Evolutionary conservation across 1,284 basidiomycete genomes (phyloP).

Genomic region (Schizopora paradoxa): DNA sequence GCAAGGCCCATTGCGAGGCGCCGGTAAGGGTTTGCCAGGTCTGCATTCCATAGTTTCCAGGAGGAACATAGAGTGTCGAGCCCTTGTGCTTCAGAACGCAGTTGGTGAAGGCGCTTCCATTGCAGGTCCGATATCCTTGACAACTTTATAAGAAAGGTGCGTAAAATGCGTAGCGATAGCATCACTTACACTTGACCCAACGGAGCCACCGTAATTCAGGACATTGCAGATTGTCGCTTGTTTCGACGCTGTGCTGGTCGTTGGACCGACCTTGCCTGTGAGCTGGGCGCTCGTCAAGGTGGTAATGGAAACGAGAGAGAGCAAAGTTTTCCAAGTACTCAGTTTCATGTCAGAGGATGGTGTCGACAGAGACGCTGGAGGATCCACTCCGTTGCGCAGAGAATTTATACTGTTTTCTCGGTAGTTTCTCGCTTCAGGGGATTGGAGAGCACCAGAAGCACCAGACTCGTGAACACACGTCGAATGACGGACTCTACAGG

Average conservation of each 20-base stretch:
- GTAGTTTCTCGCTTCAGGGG: no score
- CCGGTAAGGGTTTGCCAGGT: conserved; percentile 22
- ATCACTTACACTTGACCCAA: conserved; percentile 25
- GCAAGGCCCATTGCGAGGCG: conserved; percentile 25
- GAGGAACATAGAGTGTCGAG: conserved; percentile 22
- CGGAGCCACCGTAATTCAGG: conserved; percentile 28
- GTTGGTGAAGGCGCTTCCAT: conserved; percentile 30
- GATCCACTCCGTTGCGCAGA: no score
- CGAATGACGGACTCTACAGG: no score
- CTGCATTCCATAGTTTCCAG: conserved; percentile 23
- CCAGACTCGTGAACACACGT: no score
- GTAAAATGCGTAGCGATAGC: not conserved
- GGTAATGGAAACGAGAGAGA: no score
- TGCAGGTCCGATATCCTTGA: conserved; percentile 31
- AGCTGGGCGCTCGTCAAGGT: no score
- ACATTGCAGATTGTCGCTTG: conserved; percentile 29
- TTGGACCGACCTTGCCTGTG: conserved; percentile 29
- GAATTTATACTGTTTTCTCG: no score
- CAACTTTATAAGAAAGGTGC: not conserved
- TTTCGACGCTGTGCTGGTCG: conserved; percentile 25
- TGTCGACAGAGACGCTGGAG: no score
- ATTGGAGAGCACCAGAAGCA: no score
- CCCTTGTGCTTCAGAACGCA: conserved; percentile 20
- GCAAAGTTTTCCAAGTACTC: no score
- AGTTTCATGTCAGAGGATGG: no score